Conservation (phyloP, 2,329 filamentous ascomycete genomes). For the Monilinia laxa region DNA sequence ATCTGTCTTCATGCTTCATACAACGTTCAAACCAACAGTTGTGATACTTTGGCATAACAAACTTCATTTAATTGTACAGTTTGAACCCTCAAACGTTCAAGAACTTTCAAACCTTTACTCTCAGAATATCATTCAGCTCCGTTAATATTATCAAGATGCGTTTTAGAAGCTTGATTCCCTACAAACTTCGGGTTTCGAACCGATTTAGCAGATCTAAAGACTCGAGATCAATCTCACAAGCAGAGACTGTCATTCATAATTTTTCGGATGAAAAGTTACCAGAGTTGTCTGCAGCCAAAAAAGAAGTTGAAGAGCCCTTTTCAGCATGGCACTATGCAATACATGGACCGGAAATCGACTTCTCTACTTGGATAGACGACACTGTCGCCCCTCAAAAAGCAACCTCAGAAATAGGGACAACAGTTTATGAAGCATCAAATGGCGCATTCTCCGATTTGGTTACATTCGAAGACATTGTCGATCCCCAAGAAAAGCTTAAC, state of each 20-base stretch:
- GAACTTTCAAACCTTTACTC: not conserved
- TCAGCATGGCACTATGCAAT: too few species aligned
- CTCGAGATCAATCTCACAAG: not conserved
- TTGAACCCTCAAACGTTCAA: not conserved
- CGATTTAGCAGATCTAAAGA: not conserved
- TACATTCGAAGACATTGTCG: too few species aligned
- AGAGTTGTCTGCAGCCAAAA: too few species aligned
- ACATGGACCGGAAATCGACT: too few species aligned
- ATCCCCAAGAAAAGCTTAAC: too few species aligned
- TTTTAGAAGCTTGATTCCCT: not conserved
- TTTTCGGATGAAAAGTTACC: not conserved
- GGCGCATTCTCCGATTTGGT: too few species aligned
- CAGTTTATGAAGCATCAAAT: too few species aligned
- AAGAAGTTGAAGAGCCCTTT: too few species aligned
- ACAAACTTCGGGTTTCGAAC: constrained; percentile 2
- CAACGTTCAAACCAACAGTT: not conserved
- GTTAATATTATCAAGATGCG: not conserved
- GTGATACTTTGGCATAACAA: not conserved
- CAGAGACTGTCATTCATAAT: not conserved
- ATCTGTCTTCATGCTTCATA: not conserved
- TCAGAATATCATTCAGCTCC: not conserved
- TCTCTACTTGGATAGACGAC: too few species aligned
- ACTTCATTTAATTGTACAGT: not conserved
- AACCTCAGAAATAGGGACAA: too few species aligned
- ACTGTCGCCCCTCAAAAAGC: too few species aligned